A percentile compares a stretch with the other conserved stretches of the same genome.
phyloP scores from a whole-genome alignment of 208 protist genomes.

The Chromosphaera perkinsii region DNA sequence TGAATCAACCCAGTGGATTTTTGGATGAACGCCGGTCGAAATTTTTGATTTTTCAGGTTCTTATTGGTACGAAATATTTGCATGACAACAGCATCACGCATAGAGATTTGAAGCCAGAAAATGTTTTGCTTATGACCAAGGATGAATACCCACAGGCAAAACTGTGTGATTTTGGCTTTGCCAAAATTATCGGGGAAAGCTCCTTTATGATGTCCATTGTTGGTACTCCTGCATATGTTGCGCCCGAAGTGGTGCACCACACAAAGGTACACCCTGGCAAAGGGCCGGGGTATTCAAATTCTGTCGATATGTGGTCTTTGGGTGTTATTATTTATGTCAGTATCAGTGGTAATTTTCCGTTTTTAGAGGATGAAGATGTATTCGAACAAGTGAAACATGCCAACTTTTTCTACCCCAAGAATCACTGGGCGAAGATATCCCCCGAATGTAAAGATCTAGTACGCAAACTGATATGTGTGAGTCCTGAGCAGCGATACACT shows the following conservation, averaged over 20 bases:
- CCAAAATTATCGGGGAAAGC: constrained; percentile 27
- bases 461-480: no score
- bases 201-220: constrained; percentile 23
- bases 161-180: constrained; percentile 37
- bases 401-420: constrained; percentile 8
- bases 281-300: constrained; percentile 3
- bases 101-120: constrained; percentile 38
- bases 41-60: constrained; percentile 22
- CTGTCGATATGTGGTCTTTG: constrained; percentile 37
- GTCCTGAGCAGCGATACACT: no score
- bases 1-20: not conserved
- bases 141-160: constrained; percentile 10
- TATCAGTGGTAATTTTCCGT: constrained; percentile 22
- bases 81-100: constrained; percentile 14
- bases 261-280: not conserved
- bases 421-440: no score
- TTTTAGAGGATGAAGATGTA: constrained; percentile 8
- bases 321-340: constrained; percentile 37
- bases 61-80: constrained; percentile 11
- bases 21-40: not conserved
- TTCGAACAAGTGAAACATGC: not conserved
- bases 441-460: no score
- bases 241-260: not conserved
- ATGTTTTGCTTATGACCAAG: constrained; percentile 21
- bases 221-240: constrained; percentile 32